These are phyloP conservation scores for Sporisorium exsertum DNA, from an alignment of 1,284 basidiomycete species.

Conservation along the genomic window DNA sequence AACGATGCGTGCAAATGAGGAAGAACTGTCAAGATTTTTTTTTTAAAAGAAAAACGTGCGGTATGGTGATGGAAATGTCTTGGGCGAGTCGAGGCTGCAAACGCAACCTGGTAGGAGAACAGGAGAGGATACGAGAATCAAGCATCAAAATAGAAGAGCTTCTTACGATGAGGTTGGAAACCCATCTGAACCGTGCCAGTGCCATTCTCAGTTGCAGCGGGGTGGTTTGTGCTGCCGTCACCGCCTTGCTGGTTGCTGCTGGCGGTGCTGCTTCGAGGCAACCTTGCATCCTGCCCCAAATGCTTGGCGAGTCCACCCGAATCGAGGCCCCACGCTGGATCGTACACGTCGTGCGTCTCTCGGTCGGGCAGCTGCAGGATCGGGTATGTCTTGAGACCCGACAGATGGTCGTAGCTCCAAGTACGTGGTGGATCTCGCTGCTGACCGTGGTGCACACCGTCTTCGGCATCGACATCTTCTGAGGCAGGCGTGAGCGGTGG, in stretches of 20 bases:
- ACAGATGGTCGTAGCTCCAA: slow-evolving; percentile 56
- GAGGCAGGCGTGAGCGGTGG: slow-evolving; percentile 2
- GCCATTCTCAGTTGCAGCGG: neutral
- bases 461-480: slow-evolving; percentile 8
- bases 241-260: neutral
- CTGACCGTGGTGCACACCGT: slow-evolving; percentile 5
- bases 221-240: neutral
- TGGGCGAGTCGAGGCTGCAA: no score
- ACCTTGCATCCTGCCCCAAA: slow-evolving; percentile 8
- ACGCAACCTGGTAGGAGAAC: no score
- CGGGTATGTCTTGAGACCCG: slow-evolving; percentile 57
- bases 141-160: slow-evolving; percentile 62
- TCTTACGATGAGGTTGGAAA: slow-evolving; percentile 49
- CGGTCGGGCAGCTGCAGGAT: slow-evolving; percentile 56
- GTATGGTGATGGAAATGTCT: neutral
- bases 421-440: slow-evolving; percentile 22
- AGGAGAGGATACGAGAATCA: neutral
- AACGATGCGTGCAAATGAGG: slow-evolving; percentile 3
- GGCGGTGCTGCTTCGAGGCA: slow-evolving; percentile 3
- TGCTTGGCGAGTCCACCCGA: slow-evolving; percentile 42
- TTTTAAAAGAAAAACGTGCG: neutral
- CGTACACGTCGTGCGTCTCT: slow-evolving; percentile 63
- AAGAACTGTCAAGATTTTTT: neutral
- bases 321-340: slow-evolving; percentile 51
- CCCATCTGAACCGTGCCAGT: slow-evolving; percentile 19